Evolutionary conservation across 805 yeast species (phyloP).

Genomic region (Kodamaea restingae): DNA sequence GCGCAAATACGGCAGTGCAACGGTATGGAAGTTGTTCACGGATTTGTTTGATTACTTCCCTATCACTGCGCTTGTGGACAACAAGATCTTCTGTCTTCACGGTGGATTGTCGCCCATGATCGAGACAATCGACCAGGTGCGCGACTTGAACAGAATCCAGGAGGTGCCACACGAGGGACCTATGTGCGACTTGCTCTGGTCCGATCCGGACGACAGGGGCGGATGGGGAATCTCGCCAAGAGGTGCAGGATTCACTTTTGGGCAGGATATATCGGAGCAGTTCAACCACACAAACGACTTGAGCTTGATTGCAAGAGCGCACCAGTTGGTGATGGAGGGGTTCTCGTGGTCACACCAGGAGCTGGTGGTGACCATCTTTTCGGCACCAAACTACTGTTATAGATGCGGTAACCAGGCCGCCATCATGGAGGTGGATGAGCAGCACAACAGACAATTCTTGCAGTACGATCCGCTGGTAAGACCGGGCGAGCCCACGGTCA

Average conservation of each 20-base stretch:
- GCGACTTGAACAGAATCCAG: conserved; percentile 86
- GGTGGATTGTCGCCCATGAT: conserved; percentile 96
- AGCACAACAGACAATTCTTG: conserved; percentile 82
- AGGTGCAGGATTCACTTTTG: conserved; percentile 98
- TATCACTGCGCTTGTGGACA: conserved; percentile 87
- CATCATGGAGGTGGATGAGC: conserved; percentile 95
- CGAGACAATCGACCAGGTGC: conserved; percentile 87
- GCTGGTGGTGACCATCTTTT: conserved; percentile 87
- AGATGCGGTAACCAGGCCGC: conserved; percentile 98
- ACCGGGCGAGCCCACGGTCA: conserved; percentile 97
- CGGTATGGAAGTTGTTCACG: conserved; percentile 89
- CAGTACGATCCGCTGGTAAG: conserved; percentile 96
- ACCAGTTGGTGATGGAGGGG: conserved; percentile 97
- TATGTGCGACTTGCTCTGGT: conserved; percentile 95
- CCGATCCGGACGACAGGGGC: conserved; percentile 96
- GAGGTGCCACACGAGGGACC: conserved; percentile 98
- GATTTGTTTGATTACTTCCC: conserved; percentile 92
- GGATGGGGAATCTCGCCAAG: conserved; percentile 98
- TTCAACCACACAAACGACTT: conserved; percentile 88
- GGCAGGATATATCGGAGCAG: conserved; percentile 90
- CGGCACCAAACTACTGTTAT: conserved; percentile 95
- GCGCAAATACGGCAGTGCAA: conserved; percentile 87
- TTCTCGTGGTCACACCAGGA: conserved; percentile 94
- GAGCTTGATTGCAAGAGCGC: conserved; percentile 87
- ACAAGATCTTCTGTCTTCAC: conserved; percentile 85